Conservation (phyloP, 2,329 filamentous ascomycete species). For the Rutstroemia sp. region DNA sequence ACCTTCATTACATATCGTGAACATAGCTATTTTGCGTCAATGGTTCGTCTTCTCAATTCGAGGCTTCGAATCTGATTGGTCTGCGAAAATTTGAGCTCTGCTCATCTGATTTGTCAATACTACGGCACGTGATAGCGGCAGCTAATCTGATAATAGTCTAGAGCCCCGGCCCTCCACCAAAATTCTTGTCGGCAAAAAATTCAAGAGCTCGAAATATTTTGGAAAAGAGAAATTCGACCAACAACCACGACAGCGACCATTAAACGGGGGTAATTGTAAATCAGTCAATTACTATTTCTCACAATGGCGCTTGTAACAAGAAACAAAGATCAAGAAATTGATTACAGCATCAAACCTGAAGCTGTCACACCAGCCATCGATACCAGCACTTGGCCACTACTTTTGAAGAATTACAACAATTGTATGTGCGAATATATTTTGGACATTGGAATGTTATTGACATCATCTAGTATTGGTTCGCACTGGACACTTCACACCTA, state of each 20-base stretch:
- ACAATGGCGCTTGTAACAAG: constrained; percentile 41
- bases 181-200: constrained; percentile 10
- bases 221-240: constrained; percentile 1
- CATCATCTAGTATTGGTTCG: constrained; percentile 67
- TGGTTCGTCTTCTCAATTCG: no score
- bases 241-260: constrained; percentile 3
- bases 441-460: constrained; percentile 16
- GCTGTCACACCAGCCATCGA: constrained; percentile 69
- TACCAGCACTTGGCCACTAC: constrained; percentile 84
- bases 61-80: background rate
- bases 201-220: constrained; percentile 12
- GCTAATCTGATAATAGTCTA: constrained; percentile 2
- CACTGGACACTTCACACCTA: constrained; percentile 94
- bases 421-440: constrained; percentile 46
- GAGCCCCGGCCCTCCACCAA: constrained; percentile 7
- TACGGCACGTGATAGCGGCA: background rate
- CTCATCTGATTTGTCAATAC: background rate
- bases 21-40: no score
- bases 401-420: constrained; percentile 94
- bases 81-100: background rate
- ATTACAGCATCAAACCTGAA: constrained; percentile 90
- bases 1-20: no score
- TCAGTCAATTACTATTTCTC: constrained; percentile 14
- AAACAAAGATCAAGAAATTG: constrained; percentile 46
- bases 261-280: constrained; percentile 4